Conservation (phyloP, 2,329 filamentous ascomycete genomes). For the Phaeosphaeriaceae sp. region DNA sequence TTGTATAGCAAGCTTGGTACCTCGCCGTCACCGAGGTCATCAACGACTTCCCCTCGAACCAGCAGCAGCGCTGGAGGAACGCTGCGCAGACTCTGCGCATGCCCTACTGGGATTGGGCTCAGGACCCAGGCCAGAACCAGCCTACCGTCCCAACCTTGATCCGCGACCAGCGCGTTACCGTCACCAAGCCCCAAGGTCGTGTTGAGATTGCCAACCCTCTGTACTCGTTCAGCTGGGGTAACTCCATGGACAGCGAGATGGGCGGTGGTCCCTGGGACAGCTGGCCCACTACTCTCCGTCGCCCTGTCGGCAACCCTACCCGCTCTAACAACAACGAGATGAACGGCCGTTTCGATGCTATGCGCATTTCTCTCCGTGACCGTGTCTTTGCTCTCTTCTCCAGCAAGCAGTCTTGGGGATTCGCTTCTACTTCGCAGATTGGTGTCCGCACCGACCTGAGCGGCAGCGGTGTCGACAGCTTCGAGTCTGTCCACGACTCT, state of each 20-base stretch:
- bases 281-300: constrained; percentile 40
- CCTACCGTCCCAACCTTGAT: constrained; percentile 43
- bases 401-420: constrained; percentile 39
- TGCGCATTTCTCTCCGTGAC: constrained; percentile 43
- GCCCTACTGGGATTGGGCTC: constrained; percentile 60
- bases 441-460: constrained; percentile 40
- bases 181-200: constrained; percentile 52
- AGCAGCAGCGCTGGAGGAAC: constrained; percentile 48
- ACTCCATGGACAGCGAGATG: constrained; percentile 63
- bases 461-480: constrained; percentile 44
- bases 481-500: constrained; percentile 45
- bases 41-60: constrained; percentile 48
- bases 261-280: constrained; percentile 44
- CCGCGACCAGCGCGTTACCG: constrained; percentile 50
- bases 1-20: constrained; percentile 51
- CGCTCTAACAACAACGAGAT: constrained; percentile 49
- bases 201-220: constrained; percentile 54
- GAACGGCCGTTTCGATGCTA: constrained; percentile 33
- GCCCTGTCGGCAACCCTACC: constrained; percentile 40
- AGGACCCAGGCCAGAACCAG: constrained; percentile 38
- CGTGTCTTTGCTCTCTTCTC: constrained; percentile 46
- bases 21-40: constrained; percentile 50
- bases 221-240: constrained; percentile 53
- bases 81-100: constrained; percentile 52
- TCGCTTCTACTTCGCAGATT: constrained; percentile 36